phyloP scores from a whole-genome alignment of 805 yeast genomes.

The Blastobotrys americana region DNA sequence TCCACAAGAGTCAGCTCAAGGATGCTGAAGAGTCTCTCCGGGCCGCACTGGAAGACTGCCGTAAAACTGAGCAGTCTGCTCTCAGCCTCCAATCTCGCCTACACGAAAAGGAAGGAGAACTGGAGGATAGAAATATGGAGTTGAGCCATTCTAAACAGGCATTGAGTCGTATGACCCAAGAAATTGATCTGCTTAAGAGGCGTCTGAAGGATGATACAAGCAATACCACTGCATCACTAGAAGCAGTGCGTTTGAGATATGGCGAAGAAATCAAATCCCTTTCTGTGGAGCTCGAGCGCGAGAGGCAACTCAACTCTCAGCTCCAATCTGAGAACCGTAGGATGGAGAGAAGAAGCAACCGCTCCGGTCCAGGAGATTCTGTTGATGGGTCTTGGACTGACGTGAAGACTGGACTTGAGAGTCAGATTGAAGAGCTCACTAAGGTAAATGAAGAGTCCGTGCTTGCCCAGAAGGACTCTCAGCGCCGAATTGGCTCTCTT shows the following conservation, averaged over 20 bases:
- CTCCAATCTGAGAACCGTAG: slow-evolving; percentile 39
- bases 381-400: slow-evolving; percentile 7
- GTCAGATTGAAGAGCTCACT: slow-evolving; percentile 29
- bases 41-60: slow-evolving; percentile 45
- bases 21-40: slow-evolving; percentile 44
- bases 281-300: slow-evolving; percentile 22
- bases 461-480: slow-evolving; percentile 40
- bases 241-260: slow-evolving; percentile 23
- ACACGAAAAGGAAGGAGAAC: slow-evolving; percentile 45
- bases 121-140: slow-evolving; percentile 53
- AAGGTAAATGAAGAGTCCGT: slow-evolving; percentile 38
- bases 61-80: slow-evolving; percentile 44
- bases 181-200: slow-evolving; percentile 44
- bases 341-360: slow-evolving; percentile 26
- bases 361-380: slow-evolving; percentile 6
- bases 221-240: slow-evolving; percentile 49
- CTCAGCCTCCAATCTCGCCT: slow-evolving; percentile 46
- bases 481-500: slow-evolving; percentile 39
- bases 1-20: slow-evolving; percentile 44
- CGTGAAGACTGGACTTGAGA: slow-evolving; percentile 17
- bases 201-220: slow-evolving; percentile 62
- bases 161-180: slow-evolving; percentile 48
- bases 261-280: slow-evolving; percentile 25
- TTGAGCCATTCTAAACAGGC: slow-evolving; percentile 43
- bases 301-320: slow-evolving; percentile 47